Evolutionary conservation across 768 basidiomycete species (phyloP), one percentile per base, ranked within the genome.

Genomic region (Lactarius deliciosus): DNA sequence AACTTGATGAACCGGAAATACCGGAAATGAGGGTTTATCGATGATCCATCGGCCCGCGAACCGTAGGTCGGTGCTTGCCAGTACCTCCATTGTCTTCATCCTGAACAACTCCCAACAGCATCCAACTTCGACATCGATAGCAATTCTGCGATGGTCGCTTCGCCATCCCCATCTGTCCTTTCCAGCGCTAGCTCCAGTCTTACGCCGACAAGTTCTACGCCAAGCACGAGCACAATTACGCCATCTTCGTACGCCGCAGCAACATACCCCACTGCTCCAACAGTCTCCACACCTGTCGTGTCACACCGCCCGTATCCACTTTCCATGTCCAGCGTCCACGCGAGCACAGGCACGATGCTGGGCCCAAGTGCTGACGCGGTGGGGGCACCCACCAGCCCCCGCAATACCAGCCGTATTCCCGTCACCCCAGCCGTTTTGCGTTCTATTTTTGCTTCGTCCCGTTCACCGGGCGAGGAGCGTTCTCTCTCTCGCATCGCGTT

Each of bases 371-470:
- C 64, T 71, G 64, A 59, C 73, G 75, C 65, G 72, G 75, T 65
- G 73, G 69, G 79, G 75, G 25, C 82, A 75, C 53, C 81, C 77
- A 18, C 57, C n/a, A 69, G 47, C 13, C 79, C 82, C 15, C 72
- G 79, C 25, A 81, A 84, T 20, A 78, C 82, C 22, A 85, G 84
- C 65, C 84, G 89, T 30, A 89, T 94, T 60, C 91, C 92, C 63
- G 90, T 94, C 22, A 93, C 92, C 0, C 92, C 92, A 11, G 88
- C 89, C 11, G 87, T 91, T 1, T 75, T 94, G 65, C 82, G 92
- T 47, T 88, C 90, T 60, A 94, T 94, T 71, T 94, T 94, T 75
- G 86, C 92, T 32, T 94, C 91, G 15, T 94, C 92, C 25, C 85
- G 92, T 16, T 88, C 90, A 0, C 85, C 89, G 3, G 79, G 88